Percentiles rank a stretch among this genome's conserved stretches.
phyloP scores from a whole-genome alignment of 352 stramenopile genomes.

The Pythium insidiosum region DNA sequence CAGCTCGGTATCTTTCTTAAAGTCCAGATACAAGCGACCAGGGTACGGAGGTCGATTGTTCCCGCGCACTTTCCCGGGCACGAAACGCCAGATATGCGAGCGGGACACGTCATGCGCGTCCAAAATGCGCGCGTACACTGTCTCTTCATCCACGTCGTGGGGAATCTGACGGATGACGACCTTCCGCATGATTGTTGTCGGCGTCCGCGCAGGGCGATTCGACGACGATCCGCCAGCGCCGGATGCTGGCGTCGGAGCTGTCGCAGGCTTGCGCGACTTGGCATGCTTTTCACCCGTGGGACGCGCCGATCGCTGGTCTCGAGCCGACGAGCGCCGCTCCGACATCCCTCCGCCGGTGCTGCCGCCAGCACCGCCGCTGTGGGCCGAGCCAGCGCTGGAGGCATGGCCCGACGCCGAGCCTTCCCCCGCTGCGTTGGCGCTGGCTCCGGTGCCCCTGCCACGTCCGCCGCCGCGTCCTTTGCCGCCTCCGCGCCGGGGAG shows the following conservation, averaged over 20 bases:
- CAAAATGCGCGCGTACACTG: conserved; percentile 26
- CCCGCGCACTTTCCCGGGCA: conserved; percentile 34
- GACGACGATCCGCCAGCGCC: conserved; percentile 1
- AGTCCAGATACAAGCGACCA: conserved; percentile 60
- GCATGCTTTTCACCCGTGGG: too few species aligned
- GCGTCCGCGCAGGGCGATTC: conserved; percentile 23
- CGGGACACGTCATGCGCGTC: conserved; percentile 23
- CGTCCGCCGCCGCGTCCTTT: conserved; percentile 12
- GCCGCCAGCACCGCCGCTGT: too few species aligned
- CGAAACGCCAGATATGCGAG: conserved; percentile 56
- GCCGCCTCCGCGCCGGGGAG: conserved; percentile 1
- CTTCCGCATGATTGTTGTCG: conserved; percentile 40
- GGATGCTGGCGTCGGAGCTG: too few species aligned
- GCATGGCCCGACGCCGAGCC: too few species aligned
- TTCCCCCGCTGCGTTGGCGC: too few species aligned
- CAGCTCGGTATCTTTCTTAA: conserved; percentile 53
- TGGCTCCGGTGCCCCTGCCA: neutral
- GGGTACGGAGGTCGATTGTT: conserved; percentile 46
- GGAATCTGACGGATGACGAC: conserved; percentile 66
- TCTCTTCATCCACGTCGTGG: conserved; percentile 26
- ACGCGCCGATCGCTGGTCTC: too few species aligned
- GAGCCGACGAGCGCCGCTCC: too few species aligned
- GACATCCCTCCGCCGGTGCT: too few species aligned
- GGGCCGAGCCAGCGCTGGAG: too few species aligned
- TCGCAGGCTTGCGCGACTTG: too few species aligned